Percentiles rank a stretch among this genome's conserved stretches.
Conservation (phyloP, 257 asterid species). For the Solanum pinnatisectum region DNA sequence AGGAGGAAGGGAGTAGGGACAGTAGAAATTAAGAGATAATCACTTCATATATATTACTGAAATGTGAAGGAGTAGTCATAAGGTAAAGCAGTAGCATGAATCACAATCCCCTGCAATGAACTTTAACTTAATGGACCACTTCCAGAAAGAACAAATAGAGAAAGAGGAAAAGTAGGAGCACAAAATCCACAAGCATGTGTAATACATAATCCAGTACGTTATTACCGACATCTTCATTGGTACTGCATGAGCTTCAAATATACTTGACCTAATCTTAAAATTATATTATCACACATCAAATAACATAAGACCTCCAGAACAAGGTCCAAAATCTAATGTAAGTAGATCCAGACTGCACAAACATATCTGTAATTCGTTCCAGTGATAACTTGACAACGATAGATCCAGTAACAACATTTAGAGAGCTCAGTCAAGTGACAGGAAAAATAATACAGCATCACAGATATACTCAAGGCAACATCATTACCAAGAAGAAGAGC, state of each 20-base stretch:
- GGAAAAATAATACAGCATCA: too few relatives aligned
- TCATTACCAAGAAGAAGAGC: too few relatives aligned
- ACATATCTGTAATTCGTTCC: not conserved
- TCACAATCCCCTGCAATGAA: not conserved
- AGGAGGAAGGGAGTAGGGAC: too few relatives aligned
- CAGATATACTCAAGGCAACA: too few relatives aligned
- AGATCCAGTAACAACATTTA: not conserved
- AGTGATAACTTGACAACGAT: not conserved
- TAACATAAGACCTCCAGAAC: not conserved
- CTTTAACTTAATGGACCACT: not conserved
- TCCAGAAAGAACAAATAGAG: not conserved
- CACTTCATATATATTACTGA: not conserved
- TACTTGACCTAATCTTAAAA: too few relatives aligned
- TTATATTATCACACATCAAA: too few relatives aligned
- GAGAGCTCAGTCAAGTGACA: not conserved
- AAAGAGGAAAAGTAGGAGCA: not conserved
- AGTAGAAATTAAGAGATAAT: too few relatives aligned
- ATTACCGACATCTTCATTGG: too few relatives aligned
- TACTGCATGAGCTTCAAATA: too few relatives aligned
- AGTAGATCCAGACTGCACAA: not conserved
- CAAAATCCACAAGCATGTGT: not conserved
- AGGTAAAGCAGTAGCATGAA: not conserved
- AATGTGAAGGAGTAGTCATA: not conserved
- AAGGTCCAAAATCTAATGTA: not conserved
- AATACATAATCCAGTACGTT: too few relatives aligned